phyloP scores from a whole-genome alignment of 768 basidiomycete genomes.

The Rhizopogon sp. region DNA sequence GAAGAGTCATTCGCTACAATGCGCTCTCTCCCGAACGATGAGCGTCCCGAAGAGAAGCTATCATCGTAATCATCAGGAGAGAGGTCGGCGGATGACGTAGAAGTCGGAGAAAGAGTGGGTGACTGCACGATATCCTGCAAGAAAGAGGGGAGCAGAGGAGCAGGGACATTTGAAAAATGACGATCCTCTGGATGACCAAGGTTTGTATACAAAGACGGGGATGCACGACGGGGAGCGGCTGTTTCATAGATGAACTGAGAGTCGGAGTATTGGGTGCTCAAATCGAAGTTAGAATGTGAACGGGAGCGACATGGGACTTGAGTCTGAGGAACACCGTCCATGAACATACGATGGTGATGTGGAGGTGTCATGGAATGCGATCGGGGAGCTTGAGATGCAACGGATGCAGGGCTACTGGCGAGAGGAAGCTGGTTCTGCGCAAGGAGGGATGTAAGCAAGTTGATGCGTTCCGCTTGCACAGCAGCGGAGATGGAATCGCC shows the following conservation, averaged over 20 bases:
- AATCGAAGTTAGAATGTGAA: constrained; percentile 47
- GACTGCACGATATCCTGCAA: constrained; percentile 70
- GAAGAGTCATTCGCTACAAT: constrained; percentile 22
- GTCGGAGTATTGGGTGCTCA: constrained; percentile 39
- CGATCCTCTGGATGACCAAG: constrained; percentile 18
- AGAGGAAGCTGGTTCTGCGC: constrained; percentile 44
- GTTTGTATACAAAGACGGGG: constrained; percentile 33
- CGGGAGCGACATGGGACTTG: constrained; percentile 33
- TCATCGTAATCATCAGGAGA: constrained; percentile 56
- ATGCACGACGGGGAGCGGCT: constrained; percentile 36
- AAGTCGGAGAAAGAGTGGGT: constrained; percentile 60
- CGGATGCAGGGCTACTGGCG: constrained; percentile 11
- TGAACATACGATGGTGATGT: constrained; percentile 35
- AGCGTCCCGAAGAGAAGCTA: constrained; percentile 20
- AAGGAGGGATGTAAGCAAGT: constrained; percentile 71
- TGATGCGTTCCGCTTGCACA: constrained; percentile 82
- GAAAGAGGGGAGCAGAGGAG: constrained; percentile 68
- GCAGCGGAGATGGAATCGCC: constrained; percentile 83
- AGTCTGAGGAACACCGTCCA: constrained; percentile 29
- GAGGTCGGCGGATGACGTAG: constrained; percentile 61
- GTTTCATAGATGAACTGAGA: constrained; percentile 70
- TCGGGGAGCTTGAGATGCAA: constrained; percentile 20
- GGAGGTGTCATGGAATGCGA: constrained; percentile 45
- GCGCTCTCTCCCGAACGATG: constrained; percentile 21
- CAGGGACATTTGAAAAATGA: constrained; percentile 30